Conservation (phyloP, 2,329 filamentous ascomycete genomes). For the Pseudogymnoascus verrucosus region DNA sequence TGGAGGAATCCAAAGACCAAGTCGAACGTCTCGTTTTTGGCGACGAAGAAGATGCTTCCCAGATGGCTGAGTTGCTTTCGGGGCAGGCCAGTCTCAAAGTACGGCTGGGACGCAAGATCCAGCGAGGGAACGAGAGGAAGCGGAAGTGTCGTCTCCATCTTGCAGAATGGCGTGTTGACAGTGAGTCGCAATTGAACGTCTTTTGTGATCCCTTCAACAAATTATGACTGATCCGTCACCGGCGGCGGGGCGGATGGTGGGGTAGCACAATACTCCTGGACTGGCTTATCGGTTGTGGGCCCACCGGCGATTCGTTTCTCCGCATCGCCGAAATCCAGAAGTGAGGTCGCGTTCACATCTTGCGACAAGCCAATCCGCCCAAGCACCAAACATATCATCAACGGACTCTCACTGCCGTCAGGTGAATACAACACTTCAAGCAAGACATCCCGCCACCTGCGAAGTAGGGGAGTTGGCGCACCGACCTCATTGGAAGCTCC, state of each 20-base stretch:
- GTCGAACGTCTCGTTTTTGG: slow-evolving; percentile 28
- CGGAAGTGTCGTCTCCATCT: slow-evolving; percentile 57
- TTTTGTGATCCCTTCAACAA: not conserved
- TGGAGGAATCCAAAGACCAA: slow-evolving; percentile 35
- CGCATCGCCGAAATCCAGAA: not conserved
- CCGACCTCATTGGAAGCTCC: not conserved
- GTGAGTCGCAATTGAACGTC: not conserved
- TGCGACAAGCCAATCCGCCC: not conserved
- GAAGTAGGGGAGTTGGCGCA: slow-evolving; percentile 2
- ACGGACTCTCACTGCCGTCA: not conserved
- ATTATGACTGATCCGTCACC: slow-evolving; percentile 6
- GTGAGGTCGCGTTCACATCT: not conserved
- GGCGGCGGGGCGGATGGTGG: slow-evolving; percentile 8
- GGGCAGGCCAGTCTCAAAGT: slow-evolving; percentile 39
- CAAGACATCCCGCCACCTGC: not conserved
- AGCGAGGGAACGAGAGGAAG: slow-evolving; percentile 56
- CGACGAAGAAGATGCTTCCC: slow-evolving; percentile 51
- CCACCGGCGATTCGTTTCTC: not conserved
- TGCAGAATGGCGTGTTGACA: slow-evolving; percentile 13
- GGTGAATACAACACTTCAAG: not conserved
- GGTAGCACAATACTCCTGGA: slow-evolving; percentile 9
- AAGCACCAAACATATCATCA: not conserved
- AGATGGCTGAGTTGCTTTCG: slow-evolving; percentile 51
- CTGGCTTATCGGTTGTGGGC: slow-evolving; percentile 13
- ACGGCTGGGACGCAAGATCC: slow-evolving; percentile 37